Conservation (phyloP, 345 rosid genomes). For the Limnanthes douglasii region DNA sequence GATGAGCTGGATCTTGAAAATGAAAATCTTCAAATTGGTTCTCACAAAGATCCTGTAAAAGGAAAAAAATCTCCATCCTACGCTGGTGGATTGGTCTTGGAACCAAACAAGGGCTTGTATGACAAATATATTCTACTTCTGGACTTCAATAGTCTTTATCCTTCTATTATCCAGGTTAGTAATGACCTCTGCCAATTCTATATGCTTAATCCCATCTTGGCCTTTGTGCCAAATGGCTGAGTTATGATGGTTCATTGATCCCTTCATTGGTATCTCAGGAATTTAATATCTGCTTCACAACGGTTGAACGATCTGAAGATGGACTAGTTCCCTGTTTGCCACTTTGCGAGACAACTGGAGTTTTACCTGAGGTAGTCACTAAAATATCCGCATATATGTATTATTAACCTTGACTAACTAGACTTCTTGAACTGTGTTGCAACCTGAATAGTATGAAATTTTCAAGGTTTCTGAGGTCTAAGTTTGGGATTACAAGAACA, state of each 20-base stretch:
- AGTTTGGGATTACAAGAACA: too few species aligned
- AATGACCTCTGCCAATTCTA: constrained; percentile 3
- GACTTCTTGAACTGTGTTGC: too few species aligned
- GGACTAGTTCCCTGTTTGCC: constrained; percentile 73
- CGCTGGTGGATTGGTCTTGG: constrained; percentile 93
- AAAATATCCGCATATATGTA: constrained; percentile 4
- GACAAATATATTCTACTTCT: constrained; percentile 89
- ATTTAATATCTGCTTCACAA: constrained; percentile 96
- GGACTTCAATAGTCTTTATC: constrained; percentile 97
- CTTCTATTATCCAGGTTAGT: constrained; percentile 94
- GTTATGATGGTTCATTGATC: constrained; percentile 7
- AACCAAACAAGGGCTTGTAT: constrained; percentile 90
- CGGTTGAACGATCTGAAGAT: constrained; percentile 71
- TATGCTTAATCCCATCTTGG: constrained; percentile 31
- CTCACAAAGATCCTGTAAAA: constrained; percentile 24
- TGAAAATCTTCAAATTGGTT: constrained; percentile 25
- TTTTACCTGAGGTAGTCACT: constrained; percentile 72
- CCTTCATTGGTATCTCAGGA: constrained; percentile 33
- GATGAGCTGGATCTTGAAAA: constrained; percentile 36
- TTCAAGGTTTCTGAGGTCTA: too few species aligned
- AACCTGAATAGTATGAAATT: too few species aligned
- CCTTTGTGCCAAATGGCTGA: constrained; percentile 27
- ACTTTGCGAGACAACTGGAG: constrained; percentile 50
- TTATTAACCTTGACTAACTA: too few species aligned
- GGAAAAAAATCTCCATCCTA: constrained; percentile 86